Conservation (phyloP, 495 filamentous ascomycete genomes). For the Pseudoneurospora amorphoporcata region DNA sequence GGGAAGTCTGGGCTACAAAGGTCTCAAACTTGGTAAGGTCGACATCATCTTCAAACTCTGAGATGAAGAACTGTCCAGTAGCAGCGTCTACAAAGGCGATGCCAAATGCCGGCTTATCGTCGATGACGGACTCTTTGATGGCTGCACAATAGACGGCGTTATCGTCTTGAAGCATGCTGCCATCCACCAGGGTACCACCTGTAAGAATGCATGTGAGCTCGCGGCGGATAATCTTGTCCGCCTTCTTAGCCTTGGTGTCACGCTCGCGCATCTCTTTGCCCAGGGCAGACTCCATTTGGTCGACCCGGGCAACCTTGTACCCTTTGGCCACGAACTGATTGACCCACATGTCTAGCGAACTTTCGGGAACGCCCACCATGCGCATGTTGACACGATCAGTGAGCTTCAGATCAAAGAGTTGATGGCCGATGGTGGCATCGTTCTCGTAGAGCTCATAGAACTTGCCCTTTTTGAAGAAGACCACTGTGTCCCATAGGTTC, state of each 20-base stretch:
- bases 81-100: slow-evolving; percentile 93
- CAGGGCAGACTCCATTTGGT: slow-evolving; percentile 89
- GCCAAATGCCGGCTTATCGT: slow-evolving; percentile 75
- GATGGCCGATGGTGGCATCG: slow-evolving; percentile 93
- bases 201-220: slow-evolving; percentile 90
- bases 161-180: slow-evolving; percentile 93
- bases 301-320: slow-evolving; percentile 91
- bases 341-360: slow-evolving; percentile 82
- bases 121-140: slow-evolving; percentile 77
- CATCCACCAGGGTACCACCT: slow-evolving; percentile 85
- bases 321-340: slow-evolving; percentile 92
- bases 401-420: slow-evolving; percentile 94
- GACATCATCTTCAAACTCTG: slow-evolving; percentile 83
- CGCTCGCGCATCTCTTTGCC: slow-evolving; percentile 98
- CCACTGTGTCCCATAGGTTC: slow-evolving; percentile 93
- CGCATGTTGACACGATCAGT: slow-evolving; percentile 99
- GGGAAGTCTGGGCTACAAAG: slow-evolving; percentile 84
- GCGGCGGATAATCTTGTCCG: slow-evolving; percentile 86
- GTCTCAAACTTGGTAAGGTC: slow-evolving; percentile 98
- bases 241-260: slow-evolving; percentile 46
- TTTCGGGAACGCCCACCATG: slow-evolving; percentile 91
- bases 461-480: slow-evolving; percentile 99
- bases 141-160: slow-evolving; percentile 96
- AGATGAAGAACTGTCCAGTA: slow-evolving; percentile 87
- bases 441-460: slow-evolving; percentile 99